Base-by-base conservation (phyloP, 2,329 filamentous ascomycete species). In the Lachnellula arida region DNA sequence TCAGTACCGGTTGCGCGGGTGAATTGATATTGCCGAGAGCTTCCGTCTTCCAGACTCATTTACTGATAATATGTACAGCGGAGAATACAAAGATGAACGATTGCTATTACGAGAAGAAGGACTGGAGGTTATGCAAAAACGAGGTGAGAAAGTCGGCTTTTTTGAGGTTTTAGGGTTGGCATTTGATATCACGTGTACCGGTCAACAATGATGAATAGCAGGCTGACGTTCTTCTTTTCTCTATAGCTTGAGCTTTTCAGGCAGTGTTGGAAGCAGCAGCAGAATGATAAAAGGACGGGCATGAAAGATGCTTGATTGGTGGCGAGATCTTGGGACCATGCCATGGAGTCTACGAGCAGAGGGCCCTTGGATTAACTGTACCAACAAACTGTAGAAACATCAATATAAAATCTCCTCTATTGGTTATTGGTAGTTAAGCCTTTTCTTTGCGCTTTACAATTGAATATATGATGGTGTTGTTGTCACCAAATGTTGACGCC, bases 71-170 rank as follows among this genome's bases (percentile, higher is more conserved):
- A 43, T 28, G 49, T 2, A 46, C 63, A 97, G 93, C 84, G 22
- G 93, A 97, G 70, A 96, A 97, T 68, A 77, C 82, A 53, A 92
- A 85, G 68, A 82, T 99, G 85, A 97, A 91, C 37, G 90, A 97
- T 72, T 99, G 94, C 74, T 96, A 95, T 73, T 96, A 84, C 69
- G 91, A 93, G 54, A 96, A 92, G 80, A 96, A 92, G 71, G 94
- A 99, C 71, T 99, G 94, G 93, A 81, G 94, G 65, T 79, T 81
- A 56, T 99, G 94, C 74, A 88, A 88, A 69, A 79, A 85, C 63
- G 93, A 97, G 83, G 93, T 96, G 72, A 77, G 88, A 75, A 54
- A 40, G 49, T 23, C 53, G 50, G 49, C 35, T 34, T 46, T 58
- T 53, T 52, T 47, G 9, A 52, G 17, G 2, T 55, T 43, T 63